Base-by-base conservation (phyloP, 805 yeast species). In the Huiozyma naganishii region DNA sequence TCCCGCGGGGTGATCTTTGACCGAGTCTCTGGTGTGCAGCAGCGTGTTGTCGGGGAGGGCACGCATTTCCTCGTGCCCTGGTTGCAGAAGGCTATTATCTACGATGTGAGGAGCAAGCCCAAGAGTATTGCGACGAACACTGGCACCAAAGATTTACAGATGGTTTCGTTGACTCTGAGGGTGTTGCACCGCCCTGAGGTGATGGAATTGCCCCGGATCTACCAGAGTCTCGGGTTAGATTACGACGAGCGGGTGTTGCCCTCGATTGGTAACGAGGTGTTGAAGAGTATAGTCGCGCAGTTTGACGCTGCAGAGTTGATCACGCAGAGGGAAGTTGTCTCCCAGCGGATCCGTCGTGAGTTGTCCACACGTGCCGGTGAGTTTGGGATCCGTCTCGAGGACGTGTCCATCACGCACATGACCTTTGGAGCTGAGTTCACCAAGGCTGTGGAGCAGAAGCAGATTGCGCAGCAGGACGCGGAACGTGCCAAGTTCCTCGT, bases 381-480 rank as follows among this genome's bases (percentile, higher is more conserved):
- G 66, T 92, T 92, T 70, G 77, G 83, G 66, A 89, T 92, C 60
- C 83, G 75, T 61, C 75, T 92, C 53, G 98, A 92, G 66, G 98
- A 92, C 67, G 98, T 92, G 42, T 85, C 96, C 27, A 92, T 92
- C 53, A 92, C 98, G 11, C 98, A 92, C 67, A 81, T 92, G 86
- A 86, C 97, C 0, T 92, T 92, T 64, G 97, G 98, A 43, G 76
- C 74, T 51, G 98, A 92, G 62, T 92, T 92, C 71, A 92, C 98
- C 43, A 89, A 85, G 66, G 97, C 98, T 32, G 98, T 92, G 47
- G 98, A 92, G 69, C 95, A 86, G 69, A 92, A 92, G 65, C 97
- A 92, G 68, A 94, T 92, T 67, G 98, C 98, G 30, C 98, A 92
- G 70, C 98, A 92, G 68, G 98, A 92, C 62, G 97, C 98, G 27